Percentiles rank a stretch among this genome's conserved stretches.
Conservation (phyloP, 2,329 filamentous ascomycete species). For the Boeremia exigua region DNA sequence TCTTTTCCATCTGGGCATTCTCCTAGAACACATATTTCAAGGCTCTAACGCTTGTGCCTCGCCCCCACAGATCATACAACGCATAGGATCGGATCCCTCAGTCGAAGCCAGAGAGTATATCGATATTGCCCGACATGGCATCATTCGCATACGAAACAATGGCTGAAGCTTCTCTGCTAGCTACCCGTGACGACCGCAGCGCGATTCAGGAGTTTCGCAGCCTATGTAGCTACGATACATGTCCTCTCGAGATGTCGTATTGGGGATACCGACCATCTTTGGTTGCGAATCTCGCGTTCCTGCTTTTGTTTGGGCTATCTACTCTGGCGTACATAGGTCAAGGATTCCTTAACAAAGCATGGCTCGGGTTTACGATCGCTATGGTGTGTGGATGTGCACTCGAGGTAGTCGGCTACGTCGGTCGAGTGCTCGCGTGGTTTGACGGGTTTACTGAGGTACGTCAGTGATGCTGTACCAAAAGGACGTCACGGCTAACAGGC, state of each 20-base stretch:
- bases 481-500: slow-evolving; percentile 7
- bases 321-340: slow-evolving; percentile 48
- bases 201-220: slow-evolving; percentile 4
- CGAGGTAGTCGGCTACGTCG: slow-evolving; percentile 68
- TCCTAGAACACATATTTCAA: background rate
- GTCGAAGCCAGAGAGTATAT: no score
- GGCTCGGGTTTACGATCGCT: slow-evolving; percentile 52
- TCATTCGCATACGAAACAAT: slow-evolving; percentile 2
- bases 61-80: background rate
- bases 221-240: slow-evolving; percentile 10
- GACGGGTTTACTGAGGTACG: slow-evolving; percentile 62
- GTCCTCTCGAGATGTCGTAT: slow-evolving; percentile 38
- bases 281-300: slow-evolving; percentile 50
- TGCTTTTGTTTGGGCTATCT: slow-evolving; percentile 53
- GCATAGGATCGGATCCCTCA: no score
- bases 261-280: slow-evolving; percentile 55
- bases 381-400: slow-evolving; percentile 64
- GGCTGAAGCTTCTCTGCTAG: slow-evolving; percentile 1
- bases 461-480: background rate
- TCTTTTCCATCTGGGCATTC: background rate
- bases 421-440: slow-evolving; percentile 62
- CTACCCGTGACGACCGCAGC: slow-evolving; percentile 3
- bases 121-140: background rate
- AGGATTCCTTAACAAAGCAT: slow-evolving; percentile 46
- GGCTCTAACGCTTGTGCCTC: background rate